Evolutionary conservation across 805 yeast genomes (phyloP).

Genomic region (Candida xiaguanensis): DNA sequence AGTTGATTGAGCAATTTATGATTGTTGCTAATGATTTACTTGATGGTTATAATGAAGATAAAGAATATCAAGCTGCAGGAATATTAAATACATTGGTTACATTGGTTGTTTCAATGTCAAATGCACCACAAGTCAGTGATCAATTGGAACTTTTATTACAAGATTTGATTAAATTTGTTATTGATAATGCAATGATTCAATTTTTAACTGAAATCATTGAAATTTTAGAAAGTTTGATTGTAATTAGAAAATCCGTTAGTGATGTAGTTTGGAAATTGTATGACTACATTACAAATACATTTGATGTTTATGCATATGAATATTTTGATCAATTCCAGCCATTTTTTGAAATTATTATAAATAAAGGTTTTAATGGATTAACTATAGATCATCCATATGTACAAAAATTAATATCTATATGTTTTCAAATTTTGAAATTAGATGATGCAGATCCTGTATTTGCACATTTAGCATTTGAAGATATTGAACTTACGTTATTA

Average conservation of each 20-base stretch:
- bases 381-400: slow-evolving; percentile 38
- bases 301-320: slow-evolving; percentile 58
- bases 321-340: slow-evolving; percentile 54
- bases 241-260: slow-evolving; percentile 50
- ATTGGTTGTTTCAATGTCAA: slow-evolving; percentile 39
- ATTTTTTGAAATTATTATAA: slow-evolving; percentile 53
- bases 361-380: slow-evolving; percentile 44
- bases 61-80: slow-evolving; percentile 44
- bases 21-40: slow-evolving; percentile 58
- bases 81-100: slow-evolving; percentile 40
- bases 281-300: slow-evolving; percentile 46
- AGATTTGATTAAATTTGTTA: slow-evolving; percentile 31
- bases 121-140: slow-evolving; percentile 35
- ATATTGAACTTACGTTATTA: slow-evolving; percentile 31
- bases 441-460: slow-evolving; percentile 38
- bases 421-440: slow-evolving; percentile 31
- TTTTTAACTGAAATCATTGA: slow-evolving; percentile 38
- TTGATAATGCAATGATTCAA: slow-evolving; percentile 37
- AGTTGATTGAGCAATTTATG: slow-evolving; percentile 71
- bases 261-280: slow-evolving; percentile 53
- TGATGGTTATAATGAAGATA: slow-evolving; percentile 29
- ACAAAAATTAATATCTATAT: slow-evolving; percentile 33
- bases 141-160: slow-evolving; percentile 31
- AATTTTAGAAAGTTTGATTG: slow-evolving; percentile 49
- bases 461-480: slow-evolving; percentile 37